These are phyloP conservation scores for Chlamydomonas sp. DNA, from an alignment of 139 green algal species.

Conservation along the genomic window DNA sequence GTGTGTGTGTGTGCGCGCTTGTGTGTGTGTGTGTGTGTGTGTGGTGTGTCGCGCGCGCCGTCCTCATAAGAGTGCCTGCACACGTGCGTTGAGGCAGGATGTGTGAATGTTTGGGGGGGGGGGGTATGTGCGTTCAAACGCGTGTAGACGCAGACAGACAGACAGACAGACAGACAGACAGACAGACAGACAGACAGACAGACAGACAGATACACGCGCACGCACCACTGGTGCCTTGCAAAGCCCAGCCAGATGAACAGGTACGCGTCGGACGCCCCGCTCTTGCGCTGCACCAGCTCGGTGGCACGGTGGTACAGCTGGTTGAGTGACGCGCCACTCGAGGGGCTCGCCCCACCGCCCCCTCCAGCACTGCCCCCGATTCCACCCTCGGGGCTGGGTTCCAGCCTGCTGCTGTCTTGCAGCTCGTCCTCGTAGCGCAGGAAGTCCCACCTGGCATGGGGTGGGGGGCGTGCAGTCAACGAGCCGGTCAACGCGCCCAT, in stretches of 20 bases:
- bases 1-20: too few relatives aligned
- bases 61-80: too few relatives aligned
- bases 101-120: too few relatives aligned
- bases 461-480: too few relatives aligned
- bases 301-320: slow-evolving; percentile 67
- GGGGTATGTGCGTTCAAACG: too few relatives aligned
- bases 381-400: too few relatives aligned
- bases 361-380: neutral
- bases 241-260: slow-evolving; percentile 69
- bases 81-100: too few relatives aligned
- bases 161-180: slow-evolving; percentile 6
- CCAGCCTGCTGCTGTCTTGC: neutral
- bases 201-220: too few relatives aligned
- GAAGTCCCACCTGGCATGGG: slow-evolving; percentile 15
- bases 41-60: too few relatives aligned
- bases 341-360: neutral
- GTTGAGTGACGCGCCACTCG: slow-evolving; percentile 31
- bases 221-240: slow-evolving; percentile 65
- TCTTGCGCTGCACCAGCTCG: slow-evolving; percentile 55
- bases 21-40: too few relatives aligned
- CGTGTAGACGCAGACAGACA: neutral
- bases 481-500: too few relatives aligned
- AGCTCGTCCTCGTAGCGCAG: slow-evolving; percentile 17
- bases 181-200: slow-evolving; percentile 7
- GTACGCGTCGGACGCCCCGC: slow-evolving; percentile 51